Evolutionary conservation across 2,329 filamentous ascomycete species (phyloP).

Genomic region (Fusarium hostae): DNA sequence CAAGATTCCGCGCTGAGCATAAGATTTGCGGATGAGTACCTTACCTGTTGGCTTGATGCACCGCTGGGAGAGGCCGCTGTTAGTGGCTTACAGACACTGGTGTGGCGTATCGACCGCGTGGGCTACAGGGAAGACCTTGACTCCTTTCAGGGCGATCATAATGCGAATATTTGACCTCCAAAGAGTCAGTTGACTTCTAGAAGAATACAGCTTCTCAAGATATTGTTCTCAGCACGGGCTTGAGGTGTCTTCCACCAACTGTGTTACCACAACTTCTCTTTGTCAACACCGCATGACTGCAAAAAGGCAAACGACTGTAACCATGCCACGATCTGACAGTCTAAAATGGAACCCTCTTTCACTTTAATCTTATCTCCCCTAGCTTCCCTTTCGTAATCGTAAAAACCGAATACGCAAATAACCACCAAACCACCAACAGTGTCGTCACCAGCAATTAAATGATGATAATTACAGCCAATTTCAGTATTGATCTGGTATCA

Average conservation of each 20-base stretch:
- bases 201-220: conserved; percentile 15
- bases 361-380: neutral
- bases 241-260: neutral
- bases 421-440: neutral
- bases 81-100: conserved; percentile 17
- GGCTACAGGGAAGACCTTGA: conserved; percentile 26
- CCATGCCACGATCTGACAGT: neutral
- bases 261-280: neutral
- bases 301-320: neutral
- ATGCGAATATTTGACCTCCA: neutral
- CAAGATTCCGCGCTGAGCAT: conserved; percentile 5
- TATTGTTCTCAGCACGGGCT: conserved; percentile 31
- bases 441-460: neutral
- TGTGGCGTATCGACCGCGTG: conserved; percentile 38
- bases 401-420: conserved; percentile 35
- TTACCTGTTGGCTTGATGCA: conserved; percentile 1
- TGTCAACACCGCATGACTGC: conserved; percentile 9
- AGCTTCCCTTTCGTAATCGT: conserved; percentile 28
- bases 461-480: conserved; percentile 6
- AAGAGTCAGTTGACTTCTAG: neutral
- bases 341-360: neutral
- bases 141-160: conserved; percentile 15
- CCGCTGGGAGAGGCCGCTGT: conserved; percentile 8
- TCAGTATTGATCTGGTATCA: conserved; percentile 5
- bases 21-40: conserved; percentile 6